These are phyloP conservation scores for Ascochyta fabae DNA, from an alignment of 2,329 filamentous ascomycete genomes.

Conservation along the genomic window DNA sequence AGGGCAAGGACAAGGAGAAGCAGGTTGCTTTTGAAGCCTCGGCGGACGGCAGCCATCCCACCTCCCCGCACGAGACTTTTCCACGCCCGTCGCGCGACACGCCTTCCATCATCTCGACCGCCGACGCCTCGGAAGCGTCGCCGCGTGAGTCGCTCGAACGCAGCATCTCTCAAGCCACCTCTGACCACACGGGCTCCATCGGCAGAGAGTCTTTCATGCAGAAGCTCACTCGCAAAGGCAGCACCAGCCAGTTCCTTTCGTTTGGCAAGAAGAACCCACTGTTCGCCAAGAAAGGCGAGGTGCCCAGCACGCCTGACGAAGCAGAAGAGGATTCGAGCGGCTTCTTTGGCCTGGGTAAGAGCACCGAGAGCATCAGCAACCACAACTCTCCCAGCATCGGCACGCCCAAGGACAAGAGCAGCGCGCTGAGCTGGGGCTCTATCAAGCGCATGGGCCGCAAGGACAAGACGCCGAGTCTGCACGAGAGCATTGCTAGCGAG, in stretches of 20 bases:
- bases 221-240: constrained; percentile 57
- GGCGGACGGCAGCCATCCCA: constrained; percentile 21
- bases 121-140: constrained; percentile 42
- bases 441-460: constrained; percentile 53
- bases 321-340: constrained; percentile 46
- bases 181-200: constrained; percentile 41
- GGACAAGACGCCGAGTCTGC: constrained; percentile 55
- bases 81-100: constrained; percentile 52
- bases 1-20: constrained; percentile 46
- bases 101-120: constrained; percentile 51
- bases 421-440: constrained; percentile 53
- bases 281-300: constrained; percentile 41
- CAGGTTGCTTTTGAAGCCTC: constrained; percentile 30
- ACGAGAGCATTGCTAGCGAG: constrained; percentile 54
- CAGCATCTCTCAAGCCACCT: constrained; percentile 46
- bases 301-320: constrained; percentile 47
- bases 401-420: constrained; percentile 47
- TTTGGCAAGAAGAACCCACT: constrained; percentile 49
- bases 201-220: constrained; percentile 58
- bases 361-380: constrained; percentile 37
- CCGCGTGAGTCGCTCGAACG: constrained; percentile 52
- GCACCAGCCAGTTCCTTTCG: constrained; percentile 53
- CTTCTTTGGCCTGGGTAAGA: constrained; percentile 33
- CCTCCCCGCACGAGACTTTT: constrained; percentile 39
- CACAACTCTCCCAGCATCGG: constrained; percentile 47